Conservation (phyloP, 345 rosid species). For the Xanthoceras sorbifolium region DNA sequence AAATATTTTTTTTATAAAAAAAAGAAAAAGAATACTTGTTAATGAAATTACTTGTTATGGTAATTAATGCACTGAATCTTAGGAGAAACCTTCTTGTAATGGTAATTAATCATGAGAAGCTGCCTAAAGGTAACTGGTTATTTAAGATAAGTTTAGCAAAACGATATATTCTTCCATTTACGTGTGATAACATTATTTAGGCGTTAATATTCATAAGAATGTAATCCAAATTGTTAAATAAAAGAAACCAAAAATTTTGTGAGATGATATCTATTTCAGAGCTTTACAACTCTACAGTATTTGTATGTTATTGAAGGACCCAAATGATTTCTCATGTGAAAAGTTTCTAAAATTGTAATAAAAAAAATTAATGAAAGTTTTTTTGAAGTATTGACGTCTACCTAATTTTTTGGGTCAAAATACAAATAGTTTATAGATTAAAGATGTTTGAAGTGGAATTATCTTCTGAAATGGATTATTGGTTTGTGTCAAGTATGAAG, state of each 20-base stretch:
- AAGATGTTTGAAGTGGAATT: background rate
- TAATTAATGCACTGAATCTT: conserved; percentile 3
- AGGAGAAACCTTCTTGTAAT: conserved; percentile 20
- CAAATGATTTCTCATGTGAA: no score
- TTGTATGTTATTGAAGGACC: no score
- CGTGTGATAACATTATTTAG: background rate
- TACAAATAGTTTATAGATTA: background rate
- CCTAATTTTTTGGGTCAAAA: background rate
- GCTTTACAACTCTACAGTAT: no score
- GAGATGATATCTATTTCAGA: no score
- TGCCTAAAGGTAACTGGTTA: background rate
- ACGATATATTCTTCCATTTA: background rate
- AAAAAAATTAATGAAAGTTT: background rate
- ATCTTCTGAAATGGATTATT: background rate
- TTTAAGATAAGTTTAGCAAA: background rate
- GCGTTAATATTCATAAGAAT: background rate
- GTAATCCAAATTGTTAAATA: no score
- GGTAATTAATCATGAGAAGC: conserved; percentile 20
- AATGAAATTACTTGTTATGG: conserved; percentile 9
- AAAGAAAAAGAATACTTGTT: background rate
- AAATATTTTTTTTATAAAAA: background rate
- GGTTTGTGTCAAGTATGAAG: background rate
- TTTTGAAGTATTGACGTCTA: background rate
- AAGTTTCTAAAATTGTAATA: no score
- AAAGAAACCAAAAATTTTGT: no score